These are phyloP conservation scores for Aspergillus sclerotioniger DNA, from an alignment of 495 filamentous ascomycete species.

Conservation along the genomic window DNA sequence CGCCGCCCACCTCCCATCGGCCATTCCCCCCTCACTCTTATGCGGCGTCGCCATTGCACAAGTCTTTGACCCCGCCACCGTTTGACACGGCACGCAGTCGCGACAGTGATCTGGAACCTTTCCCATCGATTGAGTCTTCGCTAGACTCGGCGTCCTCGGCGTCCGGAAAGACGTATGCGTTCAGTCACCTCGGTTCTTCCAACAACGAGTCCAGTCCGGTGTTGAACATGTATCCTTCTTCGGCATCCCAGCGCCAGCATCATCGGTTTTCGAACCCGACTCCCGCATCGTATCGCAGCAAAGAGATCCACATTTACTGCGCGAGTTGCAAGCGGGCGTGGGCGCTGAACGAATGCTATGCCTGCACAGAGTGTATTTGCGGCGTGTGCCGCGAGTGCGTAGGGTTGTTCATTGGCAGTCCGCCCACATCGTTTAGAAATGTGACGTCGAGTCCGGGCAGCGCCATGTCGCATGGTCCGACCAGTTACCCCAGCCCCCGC, in stretches of 20 bases:
- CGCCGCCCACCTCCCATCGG: constrained; percentile 44
- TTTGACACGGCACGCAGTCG: constrained; percentile 55
- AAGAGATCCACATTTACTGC: constrained; percentile 82
- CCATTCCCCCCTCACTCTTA: constrained; percentile 67
- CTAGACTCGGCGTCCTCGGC: constrained; percentile 53
- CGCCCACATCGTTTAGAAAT: constrained; percentile 38
- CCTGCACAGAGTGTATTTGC: constrained; percentile 92
- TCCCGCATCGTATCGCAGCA: constrained; percentile 40
- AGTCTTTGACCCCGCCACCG: constrained; percentile 78
- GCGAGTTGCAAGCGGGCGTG: constrained; percentile 74
- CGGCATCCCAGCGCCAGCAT: constrained; percentile 41
- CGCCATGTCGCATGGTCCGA: constrained; percentile 36
- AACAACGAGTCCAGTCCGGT: constrained; percentile 51
- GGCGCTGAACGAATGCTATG: constrained; percentile 75
- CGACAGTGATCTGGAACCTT: constrained; percentile 65
- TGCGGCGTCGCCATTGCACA: constrained; percentile 81
- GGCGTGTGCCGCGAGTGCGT: constrained; percentile 86
- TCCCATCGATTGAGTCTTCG: constrained; percentile 78
- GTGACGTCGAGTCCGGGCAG: constrained; percentile 43
- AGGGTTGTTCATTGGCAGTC: constrained; percentile 64
- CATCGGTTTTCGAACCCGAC: constrained; percentile 51
- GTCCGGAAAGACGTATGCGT: constrained; percentile 65
- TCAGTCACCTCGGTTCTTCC: constrained; percentile 43
- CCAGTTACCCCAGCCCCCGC: constrained; percentile 40
- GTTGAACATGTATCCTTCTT: constrained; percentile 38